These are phyloP conservation scores for Chloris gayana DNA, from an alignment of 176 grass and related monocot species.

Conservation along the genomic window DNA sequence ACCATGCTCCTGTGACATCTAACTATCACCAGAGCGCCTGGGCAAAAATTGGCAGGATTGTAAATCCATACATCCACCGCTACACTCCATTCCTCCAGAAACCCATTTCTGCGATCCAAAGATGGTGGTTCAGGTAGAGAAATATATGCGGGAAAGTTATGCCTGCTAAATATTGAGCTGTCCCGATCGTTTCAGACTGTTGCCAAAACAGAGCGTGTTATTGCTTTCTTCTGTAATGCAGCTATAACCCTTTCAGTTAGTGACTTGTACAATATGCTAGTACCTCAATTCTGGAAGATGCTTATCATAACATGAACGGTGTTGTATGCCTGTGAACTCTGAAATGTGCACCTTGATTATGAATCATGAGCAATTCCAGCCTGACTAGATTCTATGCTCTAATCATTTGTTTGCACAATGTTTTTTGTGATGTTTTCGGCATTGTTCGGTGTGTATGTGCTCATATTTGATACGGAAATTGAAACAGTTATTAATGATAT, in stretches of 20 bases:
- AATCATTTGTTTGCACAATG: background rate
- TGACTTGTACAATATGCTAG: background rate
- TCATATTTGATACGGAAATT: too few species aligned
- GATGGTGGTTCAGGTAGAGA: slow-evolving; percentile 91
- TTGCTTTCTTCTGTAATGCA: background rate
- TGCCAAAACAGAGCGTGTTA: background rate
- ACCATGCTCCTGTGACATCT: slow-evolving; percentile 63
- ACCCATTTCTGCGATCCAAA: slow-evolving; percentile 65
- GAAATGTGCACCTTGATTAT: background rate
- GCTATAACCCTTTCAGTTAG: background rate
- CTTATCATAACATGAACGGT: background rate
- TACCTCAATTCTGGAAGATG: background rate
- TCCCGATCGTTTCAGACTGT: background rate
- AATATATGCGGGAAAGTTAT: background rate
- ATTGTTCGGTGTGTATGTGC: too few species aligned
- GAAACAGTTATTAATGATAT: too few species aligned
- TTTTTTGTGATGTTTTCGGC: background rate
- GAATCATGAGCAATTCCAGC: background rate
- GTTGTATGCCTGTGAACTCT: background rate
- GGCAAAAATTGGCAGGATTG: slow-evolving; percentile 63
- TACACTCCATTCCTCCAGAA: slow-evolving; percentile 71
- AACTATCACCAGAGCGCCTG: slow-evolving; percentile 76
- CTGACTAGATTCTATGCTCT: background rate
- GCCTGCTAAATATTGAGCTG: background rate
- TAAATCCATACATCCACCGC: slow-evolving; percentile 71